These are phyloP conservation scores for Phoma herbarum DNA, from an alignment of 2,329 filamentous ascomycete species.

Conservation along the genomic window DNA sequence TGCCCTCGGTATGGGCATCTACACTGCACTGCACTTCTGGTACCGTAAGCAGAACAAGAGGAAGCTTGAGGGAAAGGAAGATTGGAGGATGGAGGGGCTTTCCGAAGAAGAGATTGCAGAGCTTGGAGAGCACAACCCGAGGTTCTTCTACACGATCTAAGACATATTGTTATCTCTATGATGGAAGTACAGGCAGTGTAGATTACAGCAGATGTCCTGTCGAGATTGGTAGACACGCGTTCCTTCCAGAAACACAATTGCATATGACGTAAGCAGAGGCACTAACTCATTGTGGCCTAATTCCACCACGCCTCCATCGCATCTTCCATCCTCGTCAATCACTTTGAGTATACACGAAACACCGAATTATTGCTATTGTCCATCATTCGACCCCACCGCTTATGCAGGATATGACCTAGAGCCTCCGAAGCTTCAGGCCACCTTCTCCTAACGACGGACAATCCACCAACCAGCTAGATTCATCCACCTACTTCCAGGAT, in stretches of 20 bases:
- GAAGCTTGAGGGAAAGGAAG: slow-evolving; percentile 35
- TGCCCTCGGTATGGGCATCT: slow-evolving; percentile 28
- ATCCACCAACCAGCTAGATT: neutral
- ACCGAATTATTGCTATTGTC: neutral
- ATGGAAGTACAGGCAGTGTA: neutral
- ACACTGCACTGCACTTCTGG: slow-evolving; percentile 32
- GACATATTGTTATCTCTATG: too few species aligned
- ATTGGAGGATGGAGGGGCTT: slow-evolving; percentile 37
- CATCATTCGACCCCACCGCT: too few species aligned
- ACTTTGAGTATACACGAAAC: neutral
- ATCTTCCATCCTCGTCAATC: neutral
- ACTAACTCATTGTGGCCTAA: slow-evolving; percentile 9
- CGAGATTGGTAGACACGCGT: neutral
- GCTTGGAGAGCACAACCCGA: slow-evolving; percentile 39
- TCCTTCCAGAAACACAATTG: neutral
- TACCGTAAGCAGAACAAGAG: slow-evolving; percentile 33
- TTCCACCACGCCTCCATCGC: neutral
- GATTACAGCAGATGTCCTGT: neutral
- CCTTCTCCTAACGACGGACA: neutral
- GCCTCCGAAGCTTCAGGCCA: neutral
- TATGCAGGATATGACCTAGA: neutral
- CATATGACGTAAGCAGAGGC: slow-evolving; percentile 17
- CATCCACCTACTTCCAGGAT: neutral
- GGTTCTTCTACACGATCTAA: slow-evolving; percentile 37
- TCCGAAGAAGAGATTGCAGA: slow-evolving; percentile 37